Base-by-base conservation (phyloP, 148 eudicot genomes). In the Dysphania ambrosioides region DNA sequence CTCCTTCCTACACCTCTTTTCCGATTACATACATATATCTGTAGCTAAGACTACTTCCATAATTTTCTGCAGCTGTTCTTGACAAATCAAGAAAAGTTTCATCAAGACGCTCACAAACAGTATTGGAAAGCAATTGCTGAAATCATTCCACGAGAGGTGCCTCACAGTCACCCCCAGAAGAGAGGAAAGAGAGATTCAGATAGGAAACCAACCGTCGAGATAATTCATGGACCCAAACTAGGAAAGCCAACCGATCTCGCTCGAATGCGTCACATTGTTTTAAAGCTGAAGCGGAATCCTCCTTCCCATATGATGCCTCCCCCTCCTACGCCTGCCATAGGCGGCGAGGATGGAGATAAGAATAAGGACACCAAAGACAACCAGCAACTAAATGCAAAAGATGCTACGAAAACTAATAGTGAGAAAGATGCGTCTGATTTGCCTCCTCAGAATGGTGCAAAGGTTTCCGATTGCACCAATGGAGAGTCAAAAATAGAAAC, bases 101-200 rank as follows among this genome's bases (percentile, higher is more conserved):
- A 87, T 79, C 77, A 73, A 73, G 88, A 86, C 62, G 83, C 88
- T 24, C 81, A 83, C 72, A 56, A 83, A 57, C 82, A 86, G 2
- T 83, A 86, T 68, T 86, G 88, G 86, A 86, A 83, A 72, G 83
- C 86, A 63, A 83, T 86, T 32, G 71, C 84, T 3, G 88, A 86
- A 59, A 75, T 85, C 61, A 72, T 85, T 30, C 86, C 88, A 10
- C 70, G 71, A 10, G 88, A 85, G 18, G 86, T 83, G 2, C 72
- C 88, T n/a, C n/a, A n/a, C n/a, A n/a, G n/a, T 1, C 74, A 74
- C 58, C 79, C 83, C 4, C 84, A 86, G 68, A 82, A 75, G 80
- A 84, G 76, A 47, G 84, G 80, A 35, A 86, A 83, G 76, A 81
- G 83, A 58, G 80, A 68, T 5, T 29, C 64, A 3, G 80, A 80